Percentiles rank a stretch among this genome's conserved stretches.
phyloP scores from a whole-genome alignment of 1,284 basidiomycete genomes.

The Retiboletus flavoniger region DNA sequence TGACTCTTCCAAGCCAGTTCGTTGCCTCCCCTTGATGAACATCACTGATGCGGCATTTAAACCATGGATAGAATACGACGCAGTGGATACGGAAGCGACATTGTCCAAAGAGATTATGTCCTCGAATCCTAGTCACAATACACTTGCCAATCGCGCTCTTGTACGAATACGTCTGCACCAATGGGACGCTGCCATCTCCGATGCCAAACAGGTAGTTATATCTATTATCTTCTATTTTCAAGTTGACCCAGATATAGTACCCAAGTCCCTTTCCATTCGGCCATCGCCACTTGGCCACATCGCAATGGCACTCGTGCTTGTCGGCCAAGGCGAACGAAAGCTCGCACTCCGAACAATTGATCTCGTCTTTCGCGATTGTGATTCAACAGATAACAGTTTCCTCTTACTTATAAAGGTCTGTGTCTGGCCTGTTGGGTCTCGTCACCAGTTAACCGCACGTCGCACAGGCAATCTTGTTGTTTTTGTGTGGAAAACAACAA shows the following conservation, averaged over 20 bases:
- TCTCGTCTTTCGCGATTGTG: neutral
- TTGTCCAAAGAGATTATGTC: slow-evolving; percentile 1
- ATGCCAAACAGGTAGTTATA: slow-evolving; percentile 2
- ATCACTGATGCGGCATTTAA: neutral
- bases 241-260: neutral
- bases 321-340: neutral
- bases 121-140: neutral
- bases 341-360: neutral
- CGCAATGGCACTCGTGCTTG: slow-evolving; percentile 3
- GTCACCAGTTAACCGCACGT: neutral
- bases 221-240: neutral
- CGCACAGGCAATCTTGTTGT: slow-evolving; percentile 1
- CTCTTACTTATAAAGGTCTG: slow-evolving; percentile 4
- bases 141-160: neutral
- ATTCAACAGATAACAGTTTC: neutral
- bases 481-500: neutral
- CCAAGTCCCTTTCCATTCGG: slow-evolving; percentile 2
- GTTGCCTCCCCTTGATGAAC: slow-evolving; percentile 2
- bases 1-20: neutral
- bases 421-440: too few species aligned
- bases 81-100: neutral
- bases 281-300: slow-evolving; percentile 2
- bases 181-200: neutral
- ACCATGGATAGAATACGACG: neutral
- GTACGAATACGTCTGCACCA: neutral